These are phyloP conservation scores for Cercospora sp. DNA, from an alignment of 2,329 filamentous ascomycete genomes.

Conservation along the genomic window DNA sequence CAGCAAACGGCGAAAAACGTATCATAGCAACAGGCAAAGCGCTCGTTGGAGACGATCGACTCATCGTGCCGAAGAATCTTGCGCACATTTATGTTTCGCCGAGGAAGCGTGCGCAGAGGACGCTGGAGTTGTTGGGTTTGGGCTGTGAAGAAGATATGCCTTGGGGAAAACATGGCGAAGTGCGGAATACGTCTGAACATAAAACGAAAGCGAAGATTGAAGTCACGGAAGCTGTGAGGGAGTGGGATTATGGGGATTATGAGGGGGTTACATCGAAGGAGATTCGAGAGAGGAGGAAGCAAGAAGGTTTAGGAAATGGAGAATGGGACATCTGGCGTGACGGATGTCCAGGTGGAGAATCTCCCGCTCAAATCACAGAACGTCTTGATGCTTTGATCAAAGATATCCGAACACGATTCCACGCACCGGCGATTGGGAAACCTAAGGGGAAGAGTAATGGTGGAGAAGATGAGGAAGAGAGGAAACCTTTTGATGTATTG, in stretches of 20 bases:
- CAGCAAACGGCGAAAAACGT: conserved; percentile 65
- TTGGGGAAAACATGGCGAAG: conserved; percentile 53
- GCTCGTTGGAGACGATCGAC: conserved; percentile 76
- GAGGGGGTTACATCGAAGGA: conserved; percentile 57
- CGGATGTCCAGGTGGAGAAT: conserved; percentile 75
- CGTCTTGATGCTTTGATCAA: conserved; percentile 74
- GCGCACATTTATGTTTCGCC: conserved; percentile 92
- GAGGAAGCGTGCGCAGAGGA: conserved; percentile 77
- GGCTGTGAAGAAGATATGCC: conserved; percentile 63
- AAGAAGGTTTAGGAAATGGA: conserved; percentile 44
- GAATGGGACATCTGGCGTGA: conserved; percentile 87
- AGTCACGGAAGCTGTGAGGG: conserved; percentile 54
- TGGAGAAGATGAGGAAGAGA: not conserved
- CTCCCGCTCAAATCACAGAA: conserved; percentile 68
- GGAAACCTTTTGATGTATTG: conserved; percentile 59
- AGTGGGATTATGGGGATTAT: conserved; percentile 66
- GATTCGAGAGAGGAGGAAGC: conserved; percentile 50
- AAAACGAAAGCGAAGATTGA: conserved; percentile 46
- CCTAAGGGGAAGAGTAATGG: conserved; percentile 36
- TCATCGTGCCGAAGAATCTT: conserved; percentile 80
- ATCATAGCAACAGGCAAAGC: conserved; percentile 71
- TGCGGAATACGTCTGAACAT: not conserved
- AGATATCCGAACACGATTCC: conserved; percentile 63
- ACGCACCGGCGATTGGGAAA: conserved; percentile 55
- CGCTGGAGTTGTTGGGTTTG: conserved; percentile 83